Base-by-base conservation (phyloP, 2,329 filamentous ascomycete species). In the Aschersonia sp. region DNA sequence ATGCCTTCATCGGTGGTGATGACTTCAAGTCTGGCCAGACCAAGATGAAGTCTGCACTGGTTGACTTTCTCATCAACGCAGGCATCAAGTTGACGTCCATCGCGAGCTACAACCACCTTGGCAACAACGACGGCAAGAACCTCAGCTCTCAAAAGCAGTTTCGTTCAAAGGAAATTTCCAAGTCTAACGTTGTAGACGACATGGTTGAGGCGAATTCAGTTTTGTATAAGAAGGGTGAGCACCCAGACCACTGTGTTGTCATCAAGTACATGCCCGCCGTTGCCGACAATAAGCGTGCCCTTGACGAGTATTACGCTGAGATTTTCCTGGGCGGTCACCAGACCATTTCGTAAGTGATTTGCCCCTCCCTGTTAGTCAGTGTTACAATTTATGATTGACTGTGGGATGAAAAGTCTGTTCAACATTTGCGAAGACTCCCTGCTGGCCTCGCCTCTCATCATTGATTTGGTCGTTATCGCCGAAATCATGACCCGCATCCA, bases 201-300 rank as follows among this genome's bases (percentile, higher is more conserved):
- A 98, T 98, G 92, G 92, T 98, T 51, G 89, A 88, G 61, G 91
- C 92, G 61, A 98, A 98, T 73, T 74, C 70, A 46, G 82, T 97
- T 45, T 77, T 98, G 49, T 98, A 98, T 75, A 80, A 84, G 68
- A 74, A 86, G 60, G 89, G 83, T 57, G 92, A 98, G 72, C 89
- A 97, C 67, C 92, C 92, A 2, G 89, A 98, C 65, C 92, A 98
- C 74, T 94, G 87, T 51, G 92, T 98, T 51, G 92, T 98, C 58
- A 98, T 98, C 81, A 98, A 98, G 80, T 98, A 98, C 75, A 95
- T 98, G 89, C 92, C 92, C 38, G 88, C 89, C 53, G 92, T 98
- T 45, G 92, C 92, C 53, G 92, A 98, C 72, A 94, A 96, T 78
- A 98, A 98, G 81, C 89, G 92, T 63, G 92, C 92, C 48, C 77